Conservation (phyloP, 1,139 yeast species). For the Kodamaea suecica region DNA sequence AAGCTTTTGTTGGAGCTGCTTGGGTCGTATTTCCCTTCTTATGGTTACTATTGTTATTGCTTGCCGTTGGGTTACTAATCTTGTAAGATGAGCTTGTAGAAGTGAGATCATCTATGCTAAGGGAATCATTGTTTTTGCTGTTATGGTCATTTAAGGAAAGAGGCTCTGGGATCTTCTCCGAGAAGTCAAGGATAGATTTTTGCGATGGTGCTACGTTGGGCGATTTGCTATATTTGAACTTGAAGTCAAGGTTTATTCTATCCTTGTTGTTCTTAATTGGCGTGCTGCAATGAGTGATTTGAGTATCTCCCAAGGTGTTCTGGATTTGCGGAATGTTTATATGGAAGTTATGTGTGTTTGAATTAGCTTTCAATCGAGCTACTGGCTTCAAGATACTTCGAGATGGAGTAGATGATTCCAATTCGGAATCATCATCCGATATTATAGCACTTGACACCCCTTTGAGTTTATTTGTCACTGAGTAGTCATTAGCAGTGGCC, state of each 20-base stretch:
- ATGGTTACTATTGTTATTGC: not conserved
- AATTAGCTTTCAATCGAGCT: not conserved
- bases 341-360: not conserved
- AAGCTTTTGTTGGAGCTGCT: slow-evolving; percentile 17
- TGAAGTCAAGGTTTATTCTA: slow-evolving; percentile 27
- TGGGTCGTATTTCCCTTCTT: slow-evolving; percentile 1
- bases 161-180: not conserved
- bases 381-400: slow-evolving; percentile 19
- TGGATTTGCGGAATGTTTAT: not conserved
- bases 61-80: too few species aligned
- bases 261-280: not conserved
- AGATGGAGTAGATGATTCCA: slow-evolving; percentile 20
- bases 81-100: too few species aligned
- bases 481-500: slow-evolving; percentile 2
- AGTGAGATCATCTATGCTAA: too few species aligned
- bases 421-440: slow-evolving; percentile 38
- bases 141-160: not conserved
- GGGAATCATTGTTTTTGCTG: too few species aligned
- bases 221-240: slow-evolving; percentile 24
- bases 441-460: slow-evolving; percentile 20
- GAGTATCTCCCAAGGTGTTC: not conserved
- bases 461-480: slow-evolving; percentile 2
- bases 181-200: not conserved
- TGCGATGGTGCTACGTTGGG: not conserved
- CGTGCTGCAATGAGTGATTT: not conserved